Base-by-base conservation (phyloP, 108 stramenopile species). In the Stephanodiscus minutulus region DNA sequence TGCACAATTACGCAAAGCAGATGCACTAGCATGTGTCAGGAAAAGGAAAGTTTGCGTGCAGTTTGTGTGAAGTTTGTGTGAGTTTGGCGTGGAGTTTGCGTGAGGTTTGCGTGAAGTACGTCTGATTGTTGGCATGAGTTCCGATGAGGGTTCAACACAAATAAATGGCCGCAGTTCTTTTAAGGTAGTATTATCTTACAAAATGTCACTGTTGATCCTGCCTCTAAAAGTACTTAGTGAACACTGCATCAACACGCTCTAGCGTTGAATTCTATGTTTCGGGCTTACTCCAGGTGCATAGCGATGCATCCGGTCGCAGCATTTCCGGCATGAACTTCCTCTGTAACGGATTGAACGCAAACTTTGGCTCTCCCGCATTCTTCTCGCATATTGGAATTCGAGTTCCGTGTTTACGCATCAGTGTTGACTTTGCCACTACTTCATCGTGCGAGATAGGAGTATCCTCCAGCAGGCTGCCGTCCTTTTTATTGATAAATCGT, bases 271-370 rank as follows among this genome's bases (percentile, higher is more conserved):
- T 53, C 37, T 50, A 82, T 21, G 81, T 77, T 55, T 77, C 81
- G 1, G 79, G 79, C 61, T 80, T 80, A 24, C 86, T 90, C 68
- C 85, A 69, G 60, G 88, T 89, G n/a, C 91, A 90, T 41, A 49
- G 88, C 76, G 55, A 77, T 74, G 59, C 83, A 66, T 13, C 92
- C 9, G 93, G 93, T 68, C 91, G 89, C 52, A 94, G 54, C 37
- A 78, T 70, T 13, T 89, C 90, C 2, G 94, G 94, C 92, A 97
- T 93, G 85, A 97, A 97, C 69, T 91, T 85, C 9, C 83, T 82
- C 67, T 97, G 96, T 39, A 96, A 59, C 7, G 91, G 79, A 69
- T 95, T 95, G 70, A 97, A 96, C 27, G 96, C 96, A 85, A 91
- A 96, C 59, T 84, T 87, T 31, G 85, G 76, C 65, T 93, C 87